A percentile compares a stretch with the other conserved stretches of the same genome.
Conservation (phyloP, 2,329 filamentous ascomycete genomes). For the Lecanosticta acicola region DNA sequence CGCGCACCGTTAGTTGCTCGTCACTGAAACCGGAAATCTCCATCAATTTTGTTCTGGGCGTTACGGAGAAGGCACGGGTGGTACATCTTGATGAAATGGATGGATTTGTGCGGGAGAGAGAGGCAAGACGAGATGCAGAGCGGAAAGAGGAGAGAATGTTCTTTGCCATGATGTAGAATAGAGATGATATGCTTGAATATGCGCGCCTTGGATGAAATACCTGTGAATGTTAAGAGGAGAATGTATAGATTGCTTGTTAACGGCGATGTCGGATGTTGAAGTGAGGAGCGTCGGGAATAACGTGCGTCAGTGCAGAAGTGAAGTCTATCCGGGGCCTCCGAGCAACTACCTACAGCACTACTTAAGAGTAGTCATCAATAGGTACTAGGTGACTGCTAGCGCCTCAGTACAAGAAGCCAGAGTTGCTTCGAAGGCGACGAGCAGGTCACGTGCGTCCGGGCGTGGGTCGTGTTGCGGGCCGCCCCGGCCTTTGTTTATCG, state of each 20-base stretch:
- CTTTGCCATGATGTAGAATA: conserved; percentile 17
- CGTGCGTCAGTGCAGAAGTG: too few species aligned
- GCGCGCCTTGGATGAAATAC: too few species aligned
- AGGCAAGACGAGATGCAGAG: conserved; percentile 12
- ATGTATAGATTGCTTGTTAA: not conserved
- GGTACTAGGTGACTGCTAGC: too few species aligned
- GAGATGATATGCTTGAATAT: too few species aligned
- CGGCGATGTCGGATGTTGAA: conserved; percentile 1
- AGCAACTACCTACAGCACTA: too few species aligned
- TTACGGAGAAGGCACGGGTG: conserved; percentile 31
- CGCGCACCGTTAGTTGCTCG: conserved; percentile 65
- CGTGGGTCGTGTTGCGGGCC: not conserved
- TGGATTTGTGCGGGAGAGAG: not conserved
- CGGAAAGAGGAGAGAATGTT: conserved; percentile 17
- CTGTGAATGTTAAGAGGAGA: not conserved
- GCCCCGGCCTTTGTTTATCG: not conserved
- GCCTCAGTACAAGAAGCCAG: too few species aligned
- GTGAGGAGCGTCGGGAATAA: not conserved
- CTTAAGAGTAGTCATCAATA: too few species aligned
- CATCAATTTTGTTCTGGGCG: conserved; percentile 51
- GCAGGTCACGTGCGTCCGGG: not conserved
- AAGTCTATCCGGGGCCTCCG: too few species aligned
- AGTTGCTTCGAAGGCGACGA: not conserved
- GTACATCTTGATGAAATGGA: conserved; percentile 12
- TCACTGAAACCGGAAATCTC: conserved; percentile 67